Conservation (phyloP, 805 yeast genomes). For the Zygoascus biomembranicola region DNA sequence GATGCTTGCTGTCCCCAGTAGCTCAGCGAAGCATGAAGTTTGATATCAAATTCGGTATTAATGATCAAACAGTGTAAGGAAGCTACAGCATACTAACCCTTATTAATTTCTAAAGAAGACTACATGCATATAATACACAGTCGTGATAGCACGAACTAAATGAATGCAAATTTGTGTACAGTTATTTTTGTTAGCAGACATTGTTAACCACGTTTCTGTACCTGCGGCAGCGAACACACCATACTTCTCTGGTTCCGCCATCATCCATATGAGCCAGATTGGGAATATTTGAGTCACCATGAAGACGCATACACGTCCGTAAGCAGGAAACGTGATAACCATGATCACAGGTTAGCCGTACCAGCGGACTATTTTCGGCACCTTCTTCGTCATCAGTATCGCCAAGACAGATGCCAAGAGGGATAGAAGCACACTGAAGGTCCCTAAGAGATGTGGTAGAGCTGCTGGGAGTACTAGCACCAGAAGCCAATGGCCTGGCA, state of each 20-base stretch:
- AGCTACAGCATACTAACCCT: neutral
- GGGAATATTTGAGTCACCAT: conserved; percentile 25
- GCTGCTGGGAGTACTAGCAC: neutral
- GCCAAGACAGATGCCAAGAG: conserved; percentile 21
- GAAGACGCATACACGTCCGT: conserved; percentile 21
- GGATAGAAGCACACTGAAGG: conserved; percentile 21
- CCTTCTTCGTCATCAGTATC: conserved; percentile 1
- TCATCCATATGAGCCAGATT: conserved; percentile 10
- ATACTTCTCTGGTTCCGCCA: conserved; percentile 18
- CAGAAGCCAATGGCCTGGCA: conserved; percentile 3
- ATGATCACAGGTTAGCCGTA: conserved; percentile 25
- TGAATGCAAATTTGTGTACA: no score
- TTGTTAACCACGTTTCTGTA: conserved; percentile 14
- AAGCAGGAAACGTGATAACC: conserved; percentile 24
- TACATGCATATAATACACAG: neutral
- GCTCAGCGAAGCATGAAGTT: no score
- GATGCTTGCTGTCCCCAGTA: no score
- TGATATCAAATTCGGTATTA: neutral
- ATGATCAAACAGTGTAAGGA: neutral
- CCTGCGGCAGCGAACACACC: conserved; percentile 27
- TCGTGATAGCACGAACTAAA: no score
- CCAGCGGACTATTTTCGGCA: conserved; percentile 2
- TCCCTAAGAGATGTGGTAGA: conserved; percentile 7
- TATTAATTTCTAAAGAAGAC: neutral
- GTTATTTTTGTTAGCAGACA: no score